Conservation (phyloP, 2,329 filamentous ascomycete species). For the Monascus ruber region DNA sequence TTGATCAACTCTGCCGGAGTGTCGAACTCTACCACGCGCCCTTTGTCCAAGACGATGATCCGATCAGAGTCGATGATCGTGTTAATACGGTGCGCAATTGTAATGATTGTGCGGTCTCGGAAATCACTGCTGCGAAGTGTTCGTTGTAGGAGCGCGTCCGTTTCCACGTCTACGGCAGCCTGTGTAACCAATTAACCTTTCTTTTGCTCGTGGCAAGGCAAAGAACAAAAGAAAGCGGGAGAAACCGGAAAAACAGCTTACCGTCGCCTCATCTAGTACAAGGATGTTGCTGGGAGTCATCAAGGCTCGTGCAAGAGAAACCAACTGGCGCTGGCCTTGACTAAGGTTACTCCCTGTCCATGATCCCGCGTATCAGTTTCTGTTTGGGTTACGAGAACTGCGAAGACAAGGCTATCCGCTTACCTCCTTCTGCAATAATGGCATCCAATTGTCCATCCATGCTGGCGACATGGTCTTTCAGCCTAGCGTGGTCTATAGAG, state of each 20-base stretch:
- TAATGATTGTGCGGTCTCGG: slow-evolving; percentile 89
- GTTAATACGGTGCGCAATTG: slow-evolving; percentile 95
- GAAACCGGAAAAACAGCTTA: slow-evolving; percentile 24
- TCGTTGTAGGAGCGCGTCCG: slow-evolving; percentile 53
- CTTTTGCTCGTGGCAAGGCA: background rate
- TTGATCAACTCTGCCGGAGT: slow-evolving; percentile 67
- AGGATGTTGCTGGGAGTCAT: slow-evolving; percentile 94
- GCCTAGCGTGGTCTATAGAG: slow-evolving; percentile 68
- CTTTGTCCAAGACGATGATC: slow-evolving; percentile 86
- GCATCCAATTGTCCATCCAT: slow-evolving; percentile 90
- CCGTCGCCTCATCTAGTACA: slow-evolving; percentile 92
- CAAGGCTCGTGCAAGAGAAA: slow-evolving; percentile 86
- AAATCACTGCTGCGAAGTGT: slow-evolving; percentile 59
- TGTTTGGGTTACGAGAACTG: background rate
- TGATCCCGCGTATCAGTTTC: slow-evolving; percentile 5
- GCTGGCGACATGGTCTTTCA: slow-evolving; percentile 76
- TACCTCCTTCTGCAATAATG: slow-evolving; percentile 84
- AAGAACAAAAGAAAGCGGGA: slow-evolving; percentile 1
- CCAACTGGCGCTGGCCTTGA: slow-evolving; percentile 84
- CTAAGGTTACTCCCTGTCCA: slow-evolving; percentile 80
- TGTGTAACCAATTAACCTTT: slow-evolving; percentile 15
- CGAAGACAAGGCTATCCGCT: slow-evolving; percentile 26
- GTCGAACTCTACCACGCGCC: slow-evolving; percentile 85
- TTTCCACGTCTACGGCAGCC: slow-evolving; percentile 60
- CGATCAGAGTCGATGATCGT: slow-evolving; percentile 84